Conservation (phyloP, 2,329 filamentous ascomycete species). For the Fusarium falciforme region DNA sequence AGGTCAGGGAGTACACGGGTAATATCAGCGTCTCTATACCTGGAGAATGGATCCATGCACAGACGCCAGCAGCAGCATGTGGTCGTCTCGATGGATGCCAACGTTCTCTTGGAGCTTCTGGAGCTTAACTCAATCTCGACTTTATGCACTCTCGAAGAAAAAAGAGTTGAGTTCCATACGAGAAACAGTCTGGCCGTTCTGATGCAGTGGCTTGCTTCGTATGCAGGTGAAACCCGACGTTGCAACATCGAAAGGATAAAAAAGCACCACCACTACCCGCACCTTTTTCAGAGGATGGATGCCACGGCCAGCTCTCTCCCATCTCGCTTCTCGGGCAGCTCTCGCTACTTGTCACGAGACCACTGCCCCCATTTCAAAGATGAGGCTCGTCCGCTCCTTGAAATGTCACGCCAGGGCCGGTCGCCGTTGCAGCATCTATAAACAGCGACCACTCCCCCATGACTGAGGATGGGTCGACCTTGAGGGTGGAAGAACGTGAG, state of each 20-base stretch:
- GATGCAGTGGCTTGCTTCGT: conserved; percentile 39
- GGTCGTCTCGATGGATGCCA: neutral
- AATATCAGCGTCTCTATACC: neutral
- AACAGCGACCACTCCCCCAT: neutral
- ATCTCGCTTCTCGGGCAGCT: conserved; percentile 7
- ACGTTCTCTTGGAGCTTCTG: neutral
- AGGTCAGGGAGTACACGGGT: neutral
- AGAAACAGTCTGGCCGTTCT: conserved; percentile 16
- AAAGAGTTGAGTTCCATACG: conserved; percentile 19
- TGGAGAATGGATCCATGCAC: neutral
- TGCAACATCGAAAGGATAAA: conserved; percentile 18
- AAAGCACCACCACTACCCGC: neutral
- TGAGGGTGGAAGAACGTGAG: conserved; percentile 5
- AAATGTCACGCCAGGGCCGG: neutral
- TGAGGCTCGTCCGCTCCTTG: neutral
- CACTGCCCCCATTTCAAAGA: neutral
- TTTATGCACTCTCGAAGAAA: neutral
- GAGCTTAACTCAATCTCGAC: neutral
- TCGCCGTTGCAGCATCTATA: neutral
- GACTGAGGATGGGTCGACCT: conserved; percentile 21
- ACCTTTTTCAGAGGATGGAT: neutral
- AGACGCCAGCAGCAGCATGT: neutral
- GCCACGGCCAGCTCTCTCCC: neutral
- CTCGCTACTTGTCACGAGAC: conserved; percentile 28
- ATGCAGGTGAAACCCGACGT: conserved; percentile 32